A percentile compares a stretch with the other conserved stretches of the same genome.
These are phyloP conservation scores for Saturnispora hagleri DNA, from an alignment of 805 yeast genomes.

Conservation along the genomic window DNA sequence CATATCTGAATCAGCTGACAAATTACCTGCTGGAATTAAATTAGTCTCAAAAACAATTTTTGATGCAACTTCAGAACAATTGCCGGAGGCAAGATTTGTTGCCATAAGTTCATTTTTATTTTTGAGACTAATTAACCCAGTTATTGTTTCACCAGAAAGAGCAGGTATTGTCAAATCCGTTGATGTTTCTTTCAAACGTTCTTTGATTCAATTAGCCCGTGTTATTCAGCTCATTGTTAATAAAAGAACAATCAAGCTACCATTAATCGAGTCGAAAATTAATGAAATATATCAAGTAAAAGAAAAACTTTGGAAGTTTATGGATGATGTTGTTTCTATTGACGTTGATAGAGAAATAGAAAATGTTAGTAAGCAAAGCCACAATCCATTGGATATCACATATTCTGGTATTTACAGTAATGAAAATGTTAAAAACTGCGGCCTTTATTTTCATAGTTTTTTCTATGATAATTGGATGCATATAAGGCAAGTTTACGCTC, in stretches of 20 bases:
- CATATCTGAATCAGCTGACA: slow-evolving; percentile 44
- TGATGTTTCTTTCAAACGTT: slow-evolving; percentile 37
- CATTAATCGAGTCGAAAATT: slow-evolving; percentile 32
- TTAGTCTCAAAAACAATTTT: slow-evolving; percentile 61
- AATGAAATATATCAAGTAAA: slow-evolving; percentile 35
- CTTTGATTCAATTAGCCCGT: slow-evolving; percentile 71
- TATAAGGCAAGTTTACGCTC: slow-evolving; percentile 20
- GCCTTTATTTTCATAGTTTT: slow-evolving; percentile 34
- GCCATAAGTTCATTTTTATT: slow-evolving; percentile 86
- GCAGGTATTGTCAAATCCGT: slow-evolving; percentile 19
- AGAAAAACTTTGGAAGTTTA: slow-evolving; percentile 31
- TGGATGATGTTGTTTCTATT: slow-evolving; percentile 25
- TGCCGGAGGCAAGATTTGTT: slow-evolving; percentile 54
- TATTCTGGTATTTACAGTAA: neutral
- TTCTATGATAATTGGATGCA: slow-evolving; percentile 40
- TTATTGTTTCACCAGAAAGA: slow-evolving; percentile 79
- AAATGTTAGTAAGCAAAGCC: neutral
- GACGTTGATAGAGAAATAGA: slow-evolving; percentile 11
- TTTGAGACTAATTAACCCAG: slow-evolving; percentile 76
- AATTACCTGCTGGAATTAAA: slow-evolving; percentile 64
- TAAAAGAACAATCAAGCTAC: slow-evolving; percentile 66
- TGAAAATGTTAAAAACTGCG: slow-evolving; percentile 1
- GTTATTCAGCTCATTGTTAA: slow-evolving; percentile 82
- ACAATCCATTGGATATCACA: neutral
- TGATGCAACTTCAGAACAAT: slow-evolving; percentile 46